A percentile compares a stretch with the other conserved stretches of the same genome.
Conservation (phyloP, 2,329 filamentous ascomycete genomes). For the Calonectria leucothoes region DNA sequence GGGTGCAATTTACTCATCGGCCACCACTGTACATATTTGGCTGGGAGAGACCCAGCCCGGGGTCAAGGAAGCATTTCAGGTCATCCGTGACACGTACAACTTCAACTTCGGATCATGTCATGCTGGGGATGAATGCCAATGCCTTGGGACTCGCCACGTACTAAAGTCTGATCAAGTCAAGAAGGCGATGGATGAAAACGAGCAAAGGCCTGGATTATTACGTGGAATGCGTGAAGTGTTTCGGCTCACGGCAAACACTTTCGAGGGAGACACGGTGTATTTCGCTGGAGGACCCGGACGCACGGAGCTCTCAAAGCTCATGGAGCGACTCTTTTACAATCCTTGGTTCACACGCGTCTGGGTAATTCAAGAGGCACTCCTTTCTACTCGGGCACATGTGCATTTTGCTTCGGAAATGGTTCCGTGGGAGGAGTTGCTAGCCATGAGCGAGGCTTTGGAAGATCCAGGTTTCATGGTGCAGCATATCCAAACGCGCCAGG, state of each 20-base stretch:
- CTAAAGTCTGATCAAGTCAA: background rate
- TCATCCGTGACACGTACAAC: conserved; percentile 31
- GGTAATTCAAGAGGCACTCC: conserved; percentile 33
- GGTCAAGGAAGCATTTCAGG: background rate
- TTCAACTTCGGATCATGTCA: conserved; percentile 10
- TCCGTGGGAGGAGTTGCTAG: conserved; percentile 24
- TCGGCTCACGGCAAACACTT: conserved; percentile 8
- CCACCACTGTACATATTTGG: conserved; percentile 23
- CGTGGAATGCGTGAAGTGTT: conserved; percentile 29
- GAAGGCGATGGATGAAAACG: background rate
- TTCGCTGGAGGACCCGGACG: conserved; percentile 29
- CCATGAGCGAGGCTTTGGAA: conserved; percentile 24
- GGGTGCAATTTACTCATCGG: conserved; percentile 30
- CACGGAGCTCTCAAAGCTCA: conserved; percentile 22
- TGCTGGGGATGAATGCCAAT: conserved; percentile 7
- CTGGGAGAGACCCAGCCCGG: conserved; percentile 25
- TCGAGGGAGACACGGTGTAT: conserved; percentile 23
- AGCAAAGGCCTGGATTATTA: conserved; percentile 5
- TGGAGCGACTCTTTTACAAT: conserved; percentile 29
- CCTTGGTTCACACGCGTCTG: conserved; percentile 31
- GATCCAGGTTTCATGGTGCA: conserved; percentile 3
- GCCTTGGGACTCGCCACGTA: conserved; percentile 18
- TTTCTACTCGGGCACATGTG: background rate
- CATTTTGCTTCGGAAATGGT: conserved; percentile 13
- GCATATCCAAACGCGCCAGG: conserved; percentile 21